Conservation (phyloP, 257 asterid species). For the Capsicum pubescens region DNA sequence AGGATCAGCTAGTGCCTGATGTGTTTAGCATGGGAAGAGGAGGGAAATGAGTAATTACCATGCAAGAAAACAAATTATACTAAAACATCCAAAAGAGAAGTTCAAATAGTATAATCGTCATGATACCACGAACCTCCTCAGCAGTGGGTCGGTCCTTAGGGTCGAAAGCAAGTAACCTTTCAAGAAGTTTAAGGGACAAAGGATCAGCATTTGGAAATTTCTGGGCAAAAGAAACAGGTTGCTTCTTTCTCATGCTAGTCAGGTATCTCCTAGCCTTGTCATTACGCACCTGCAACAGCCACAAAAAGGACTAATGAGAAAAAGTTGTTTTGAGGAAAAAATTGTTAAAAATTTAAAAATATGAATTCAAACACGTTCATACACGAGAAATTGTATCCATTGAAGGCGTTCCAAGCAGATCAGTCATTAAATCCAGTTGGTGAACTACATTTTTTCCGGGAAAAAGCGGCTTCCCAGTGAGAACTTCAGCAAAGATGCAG, state of each 20-base stretch:
- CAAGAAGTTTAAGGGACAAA: constrained; percentile 68
- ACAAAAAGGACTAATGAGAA: constrained; percentile 13
- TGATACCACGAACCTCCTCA: constrained; percentile 62
- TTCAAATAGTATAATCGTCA: constrained; percentile 15
- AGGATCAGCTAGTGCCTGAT: constrained; percentile 82
- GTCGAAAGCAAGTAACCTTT: constrained; percentile 81
- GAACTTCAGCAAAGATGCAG: constrained; percentile 91
- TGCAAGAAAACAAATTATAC: constrained; percentile 21
- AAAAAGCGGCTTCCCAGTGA: constrained; percentile 84
- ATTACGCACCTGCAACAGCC: constrained; percentile 69
- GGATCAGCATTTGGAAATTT: constrained; percentile 89
- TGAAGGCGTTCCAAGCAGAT: constrained; percentile 91
- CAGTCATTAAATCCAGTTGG: constrained; percentile 89
- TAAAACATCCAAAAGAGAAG: constrained; percentile 23
- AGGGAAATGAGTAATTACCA: constrained; percentile 4
- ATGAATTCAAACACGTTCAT: constrained; percentile 34
- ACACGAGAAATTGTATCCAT: constrained; percentile 80
- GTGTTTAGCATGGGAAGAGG: constrained; percentile 20
- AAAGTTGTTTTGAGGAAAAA: not conserved
- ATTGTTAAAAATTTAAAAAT: not conserved
- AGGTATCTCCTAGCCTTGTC: constrained; percentile 90
- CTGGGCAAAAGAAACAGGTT: constrained; percentile 62
- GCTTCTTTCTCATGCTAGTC: constrained; percentile 83
- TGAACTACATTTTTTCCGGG: constrained; percentile 94
- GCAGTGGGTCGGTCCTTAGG: constrained; percentile 92